A percentile compares a stretch with the other conserved stretches of the same genome.
phyloP scores from a whole-genome alignment of 768 basidiomycete genomes.

The Suillus placidus region DNA sequence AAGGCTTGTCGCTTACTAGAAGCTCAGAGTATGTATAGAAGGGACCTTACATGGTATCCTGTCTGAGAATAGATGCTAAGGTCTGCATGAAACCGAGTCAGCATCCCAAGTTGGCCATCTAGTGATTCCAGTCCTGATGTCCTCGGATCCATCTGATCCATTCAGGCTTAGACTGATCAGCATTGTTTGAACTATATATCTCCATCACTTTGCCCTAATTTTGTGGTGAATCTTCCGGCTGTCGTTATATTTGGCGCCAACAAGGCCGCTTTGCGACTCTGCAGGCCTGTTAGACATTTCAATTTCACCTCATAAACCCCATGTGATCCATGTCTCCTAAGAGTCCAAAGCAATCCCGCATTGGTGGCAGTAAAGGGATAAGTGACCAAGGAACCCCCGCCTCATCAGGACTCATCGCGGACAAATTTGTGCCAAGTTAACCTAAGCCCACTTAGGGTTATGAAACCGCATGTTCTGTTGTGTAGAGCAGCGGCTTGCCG shows the following conservation, averaged over 20 bases:
- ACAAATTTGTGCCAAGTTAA: background rate
- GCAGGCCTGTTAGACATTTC: background rate
- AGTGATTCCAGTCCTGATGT: background rate
- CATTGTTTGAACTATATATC: background rate
- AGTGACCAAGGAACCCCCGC: background rate
- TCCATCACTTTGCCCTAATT: background rate
- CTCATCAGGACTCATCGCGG: background rate
- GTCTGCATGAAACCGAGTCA: background rate
- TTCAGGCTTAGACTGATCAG: background rate
- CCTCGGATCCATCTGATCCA: background rate
- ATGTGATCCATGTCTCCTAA: background rate
- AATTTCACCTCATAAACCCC: constrained; percentile 3
- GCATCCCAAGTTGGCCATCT: background rate
- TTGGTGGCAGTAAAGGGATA: background rate
- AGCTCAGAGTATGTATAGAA: constrained; percentile 6
- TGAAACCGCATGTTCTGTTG: background rate
- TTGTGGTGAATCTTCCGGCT: background rate
- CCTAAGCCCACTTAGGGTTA: background rate
- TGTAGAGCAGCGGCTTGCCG: background rate
- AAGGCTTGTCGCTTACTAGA: background rate
- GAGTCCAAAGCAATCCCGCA: background rate
- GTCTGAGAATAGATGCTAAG: background rate
- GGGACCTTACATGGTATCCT: background rate
- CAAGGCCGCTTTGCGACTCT: background rate
- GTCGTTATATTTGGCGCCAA: background rate